These are phyloP conservation scores for Entophlyctis luteolus DNA, from an alignment of 192 early-diverging fungal genomes.

Conservation along the genomic window DNA sequence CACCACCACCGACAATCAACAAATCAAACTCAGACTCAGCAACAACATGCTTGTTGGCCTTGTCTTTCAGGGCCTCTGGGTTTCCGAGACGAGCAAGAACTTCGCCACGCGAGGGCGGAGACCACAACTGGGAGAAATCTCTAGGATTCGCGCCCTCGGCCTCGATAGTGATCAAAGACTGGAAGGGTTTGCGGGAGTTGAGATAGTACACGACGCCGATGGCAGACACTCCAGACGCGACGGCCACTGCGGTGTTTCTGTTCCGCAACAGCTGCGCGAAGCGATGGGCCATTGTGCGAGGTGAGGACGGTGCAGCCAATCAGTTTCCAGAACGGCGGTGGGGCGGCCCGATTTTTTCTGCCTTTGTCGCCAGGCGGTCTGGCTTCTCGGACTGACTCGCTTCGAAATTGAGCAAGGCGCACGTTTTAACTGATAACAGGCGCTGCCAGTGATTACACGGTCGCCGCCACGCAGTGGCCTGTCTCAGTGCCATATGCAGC, in stretches of 20 bases:
- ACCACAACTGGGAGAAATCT: slow-evolving; percentile 20
- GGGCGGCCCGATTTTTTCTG: too few relatives aligned
- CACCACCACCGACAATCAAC: slow-evolving; percentile 89
- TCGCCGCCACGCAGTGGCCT: too few relatives aligned
- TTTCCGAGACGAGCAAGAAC: slow-evolving; percentile 17
- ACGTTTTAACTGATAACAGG: too few relatives aligned
- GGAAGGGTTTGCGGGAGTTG: not conserved
- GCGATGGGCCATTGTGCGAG: too few relatives aligned
- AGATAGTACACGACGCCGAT: not conserved
- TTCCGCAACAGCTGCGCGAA: not conserved
- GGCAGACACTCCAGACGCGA: not conserved
- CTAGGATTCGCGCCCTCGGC: not conserved
- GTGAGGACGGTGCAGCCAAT: too few relatives aligned
- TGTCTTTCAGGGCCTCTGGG: not conserved
- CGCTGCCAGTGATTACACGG: too few relatives aligned
- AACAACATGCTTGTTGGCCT: not conserved
- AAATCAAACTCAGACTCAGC: slow-evolving; percentile 65
- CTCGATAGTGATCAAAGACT: not conserved
- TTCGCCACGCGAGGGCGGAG: slow-evolving; percentile 23
- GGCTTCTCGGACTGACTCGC: too few relatives aligned
- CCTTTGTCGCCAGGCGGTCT: too few relatives aligned
- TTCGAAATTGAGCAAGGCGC: too few relatives aligned
- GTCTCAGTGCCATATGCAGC: not conserved
- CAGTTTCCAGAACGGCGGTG: too few relatives aligned
- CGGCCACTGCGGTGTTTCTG: not conserved